Conservation (phyloP, 495 filamentous ascomycete genomes). For the Penicillium samsonianum region DNA sequence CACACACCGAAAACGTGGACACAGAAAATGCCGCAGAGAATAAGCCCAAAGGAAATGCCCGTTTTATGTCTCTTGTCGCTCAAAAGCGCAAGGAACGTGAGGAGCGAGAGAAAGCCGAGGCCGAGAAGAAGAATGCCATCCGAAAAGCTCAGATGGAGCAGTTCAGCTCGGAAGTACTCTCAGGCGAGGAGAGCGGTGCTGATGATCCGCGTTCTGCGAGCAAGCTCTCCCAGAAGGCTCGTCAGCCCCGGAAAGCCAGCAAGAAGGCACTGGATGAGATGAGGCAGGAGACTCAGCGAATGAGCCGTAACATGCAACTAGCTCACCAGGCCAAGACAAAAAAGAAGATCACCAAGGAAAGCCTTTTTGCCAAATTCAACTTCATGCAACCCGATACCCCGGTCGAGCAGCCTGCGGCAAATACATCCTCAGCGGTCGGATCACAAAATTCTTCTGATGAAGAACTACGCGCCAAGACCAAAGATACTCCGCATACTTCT, state of each 20-base stretch:
- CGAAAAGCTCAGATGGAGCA: conserved; percentile 38
- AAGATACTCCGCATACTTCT: conserved; percentile 55
- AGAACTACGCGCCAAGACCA: conserved; percentile 37
- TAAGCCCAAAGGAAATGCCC: conserved; percentile 54
- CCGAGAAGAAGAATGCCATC: conserved; percentile 52
- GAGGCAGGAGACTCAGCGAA: conserved; percentile 85
- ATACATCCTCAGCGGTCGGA: conserved; percentile 44
- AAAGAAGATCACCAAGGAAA: conserved; percentile 86
- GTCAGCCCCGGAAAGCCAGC: conserved; percentile 81
- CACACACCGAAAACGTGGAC: conserved; percentile 16
- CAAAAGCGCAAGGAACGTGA: conserved; percentile 70
- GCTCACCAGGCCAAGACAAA: conserved; percentile 87
- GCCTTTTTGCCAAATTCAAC: conserved; percentile 82
- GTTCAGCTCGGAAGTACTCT: conserved; percentile 39
- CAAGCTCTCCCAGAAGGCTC: conserved; percentile 62
- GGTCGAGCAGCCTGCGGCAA: conserved; percentile 25
- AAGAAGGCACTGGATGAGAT: conserved; percentile 98
- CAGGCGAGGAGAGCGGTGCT: conserved; percentile 48
- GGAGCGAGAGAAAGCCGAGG: conserved; percentile 59
- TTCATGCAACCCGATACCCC: conserved; percentile 51
- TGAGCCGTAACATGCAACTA: conserved; percentile 86
- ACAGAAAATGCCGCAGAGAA: conserved; percentile 42
- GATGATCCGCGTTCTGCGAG: conserved; percentile 58
- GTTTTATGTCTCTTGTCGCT: conserved; percentile 67
- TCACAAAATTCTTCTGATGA: conserved; percentile 52